Evolutionary conservation across 495 filamentous ascomycete species (phyloP).

Genomic region (Pyrenula aspistea): DNA sequence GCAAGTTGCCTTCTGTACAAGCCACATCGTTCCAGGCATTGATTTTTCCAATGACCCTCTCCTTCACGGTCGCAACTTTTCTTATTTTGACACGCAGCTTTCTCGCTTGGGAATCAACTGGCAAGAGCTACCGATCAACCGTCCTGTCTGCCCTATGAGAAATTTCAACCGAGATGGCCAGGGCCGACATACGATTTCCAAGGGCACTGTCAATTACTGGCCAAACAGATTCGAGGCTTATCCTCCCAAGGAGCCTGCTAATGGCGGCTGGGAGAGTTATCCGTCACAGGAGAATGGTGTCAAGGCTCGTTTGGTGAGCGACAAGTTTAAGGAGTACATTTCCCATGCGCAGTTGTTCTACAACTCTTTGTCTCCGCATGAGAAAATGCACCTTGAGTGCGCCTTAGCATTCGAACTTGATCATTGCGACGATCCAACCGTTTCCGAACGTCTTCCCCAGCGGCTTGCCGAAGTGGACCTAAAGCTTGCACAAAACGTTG

Average conservation of each 20-base stretch:
- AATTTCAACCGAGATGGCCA: slow-evolving; percentile 66
- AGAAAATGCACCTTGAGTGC: slow-evolving; percentile 57
- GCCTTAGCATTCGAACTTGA: slow-evolving; percentile 78
- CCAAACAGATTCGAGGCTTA: slow-evolving; percentile 62
- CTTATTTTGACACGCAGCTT: slow-evolving; percentile 79
- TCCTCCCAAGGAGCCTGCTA: slow-evolving; percentile 43
- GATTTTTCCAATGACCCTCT: slow-evolving; percentile 79
- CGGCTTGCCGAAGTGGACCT: slow-evolving; percentile 65
- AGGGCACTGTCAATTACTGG: slow-evolving; percentile 79
- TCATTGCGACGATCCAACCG: slow-evolving; percentile 76
- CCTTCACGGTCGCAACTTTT: slow-evolving; percentile 75
- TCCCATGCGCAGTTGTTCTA: slow-evolving; percentile 56
- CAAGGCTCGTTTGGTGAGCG: slow-evolving; percentile 55
- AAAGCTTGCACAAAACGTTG: slow-evolving; percentile 56
- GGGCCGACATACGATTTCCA: slow-evolving; percentile 36
- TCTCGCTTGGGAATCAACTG: slow-evolving; percentile 74
- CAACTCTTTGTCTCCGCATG: slow-evolving; percentile 61
- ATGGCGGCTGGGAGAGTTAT: slow-evolving; percentile 60
- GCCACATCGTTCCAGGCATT: slow-evolving; percentile 77
- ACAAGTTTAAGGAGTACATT: slow-evolving; percentile 75
- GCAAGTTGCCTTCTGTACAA: slow-evolving; percentile 71
- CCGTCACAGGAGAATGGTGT: slow-evolving; percentile 53
- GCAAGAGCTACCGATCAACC: slow-evolving; percentile 79
- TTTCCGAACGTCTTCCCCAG: slow-evolving; percentile 61
- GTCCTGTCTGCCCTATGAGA: slow-evolving; percentile 61